Conservation (phyloP, 2,329 filamentous ascomycete genomes). For the Phaeosphaeriaceae sp. region DNA sequence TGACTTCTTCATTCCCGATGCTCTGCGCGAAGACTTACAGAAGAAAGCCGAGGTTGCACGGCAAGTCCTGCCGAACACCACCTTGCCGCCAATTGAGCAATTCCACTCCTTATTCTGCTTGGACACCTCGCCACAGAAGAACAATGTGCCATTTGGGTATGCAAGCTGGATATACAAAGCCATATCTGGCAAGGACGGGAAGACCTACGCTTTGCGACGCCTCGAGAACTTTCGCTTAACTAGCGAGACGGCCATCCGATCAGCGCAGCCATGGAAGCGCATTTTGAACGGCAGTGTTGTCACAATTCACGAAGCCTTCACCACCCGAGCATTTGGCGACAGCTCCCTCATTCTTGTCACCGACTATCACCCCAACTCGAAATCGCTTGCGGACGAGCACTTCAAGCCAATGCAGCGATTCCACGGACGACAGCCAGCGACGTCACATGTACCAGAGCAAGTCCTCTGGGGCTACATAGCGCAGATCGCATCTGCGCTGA, state of each 20-base stretch:
- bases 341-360: constrained; percentile 94
- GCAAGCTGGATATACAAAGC: constrained; percentile 97
- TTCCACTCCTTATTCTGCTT: constrained; percentile 93
- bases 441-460: constrained; percentile 65
- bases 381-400: constrained; percentile 86
- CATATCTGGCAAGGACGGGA: constrained; percentile 84
- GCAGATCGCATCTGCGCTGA: constrained; percentile 87
- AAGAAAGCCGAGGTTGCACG: constrained; percentile 85
- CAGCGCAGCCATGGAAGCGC: constrained; percentile 88
- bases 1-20: constrained; percentile 90
- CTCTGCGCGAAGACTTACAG: constrained; percentile 85
- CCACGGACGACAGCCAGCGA: constrained; percentile 45
- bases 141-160: constrained; percentile 80
- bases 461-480: constrained; percentile 91
- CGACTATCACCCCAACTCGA: constrained; percentile 89
- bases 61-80: constrained; percentile 81
- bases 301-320: constrained; percentile 89
- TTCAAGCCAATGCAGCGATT: constrained; percentile 57
- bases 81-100: constrained; percentile 79
- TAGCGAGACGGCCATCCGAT: constrained; percentile 85
- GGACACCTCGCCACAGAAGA: constrained; percentile 81
- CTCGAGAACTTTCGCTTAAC: constrained; percentile 89
- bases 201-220: constrained; percentile 84
- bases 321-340: constrained; percentile 89
- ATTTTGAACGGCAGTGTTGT: constrained; percentile 84